Conservation (phyloP, 192 early-diverging fungal genomes). For the Coemansia nantahalensis region DNA sequence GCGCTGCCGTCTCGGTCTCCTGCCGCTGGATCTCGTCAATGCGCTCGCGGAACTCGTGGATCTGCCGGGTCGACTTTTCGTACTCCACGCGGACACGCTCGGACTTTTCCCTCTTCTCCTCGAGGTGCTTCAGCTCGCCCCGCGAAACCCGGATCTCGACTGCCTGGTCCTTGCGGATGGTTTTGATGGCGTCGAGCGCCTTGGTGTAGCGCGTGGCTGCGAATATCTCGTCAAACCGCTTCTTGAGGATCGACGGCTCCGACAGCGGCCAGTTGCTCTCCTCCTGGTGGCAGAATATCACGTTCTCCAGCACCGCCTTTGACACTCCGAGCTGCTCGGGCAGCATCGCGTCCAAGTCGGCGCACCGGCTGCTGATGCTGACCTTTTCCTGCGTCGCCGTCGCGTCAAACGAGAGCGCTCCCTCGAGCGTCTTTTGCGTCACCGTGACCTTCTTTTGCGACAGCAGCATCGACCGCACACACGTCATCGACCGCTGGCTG, state of each 20-base stretch:
- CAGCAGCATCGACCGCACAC: constrained; percentile 72
- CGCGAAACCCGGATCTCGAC: constrained; percentile 63
- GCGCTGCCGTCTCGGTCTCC: constrained; percentile 45
- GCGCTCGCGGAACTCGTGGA: constrained; percentile 46
- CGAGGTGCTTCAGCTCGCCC: constrained; percentile 62
- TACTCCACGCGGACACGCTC: constrained; percentile 56
- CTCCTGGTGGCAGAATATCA: constrained; percentile 99
- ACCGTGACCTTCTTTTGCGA: constrained; percentile 63
- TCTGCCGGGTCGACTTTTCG: constrained; percentile 38
- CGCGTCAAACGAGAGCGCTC: constrained; percentile 58
- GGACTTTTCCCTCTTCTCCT: constrained; percentile 69
- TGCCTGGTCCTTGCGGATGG: constrained; percentile 66
- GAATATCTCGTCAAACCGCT: constrained; percentile 99
- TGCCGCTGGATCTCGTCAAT: constrained; percentile 43
- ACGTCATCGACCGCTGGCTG: constrained; percentile 67
- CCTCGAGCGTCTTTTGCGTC: constrained; percentile 80
- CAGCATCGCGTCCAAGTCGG: constrained; percentile 84
- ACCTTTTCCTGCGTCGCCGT: constrained; percentile 59
- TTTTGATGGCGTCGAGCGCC: constrained; percentile 80
- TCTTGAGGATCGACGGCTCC: constrained; percentile 83
- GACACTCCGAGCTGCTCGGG: constrained; percentile 87
- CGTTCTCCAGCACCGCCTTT: constrained; percentile 90
- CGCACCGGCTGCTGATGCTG: constrained; percentile 76
- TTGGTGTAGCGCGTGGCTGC: constrained; percentile 90
- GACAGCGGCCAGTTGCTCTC: constrained; percentile 96